Percentiles rank a stretch among this genome's conserved stretches.
Conservation (phyloP, 805 yeast genomes). For the Yarrowia porcina region DNA sequence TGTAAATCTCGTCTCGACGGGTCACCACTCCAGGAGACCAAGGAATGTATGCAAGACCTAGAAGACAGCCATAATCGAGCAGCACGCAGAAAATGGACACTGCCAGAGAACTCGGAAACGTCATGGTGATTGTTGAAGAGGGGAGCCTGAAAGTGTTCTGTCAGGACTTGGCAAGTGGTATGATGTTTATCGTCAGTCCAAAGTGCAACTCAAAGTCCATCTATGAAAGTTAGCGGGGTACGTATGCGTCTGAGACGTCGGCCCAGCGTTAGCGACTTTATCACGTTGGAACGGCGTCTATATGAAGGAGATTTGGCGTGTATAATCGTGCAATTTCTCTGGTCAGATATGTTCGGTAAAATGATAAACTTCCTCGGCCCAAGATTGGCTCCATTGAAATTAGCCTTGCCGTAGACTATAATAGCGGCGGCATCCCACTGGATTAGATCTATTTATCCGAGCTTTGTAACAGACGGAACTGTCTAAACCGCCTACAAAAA, state of each 20-base stretch:
- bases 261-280: background rate
- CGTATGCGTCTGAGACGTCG: background rate
- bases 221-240: conserved; percentile 21
- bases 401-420: background rate
- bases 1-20: conserved; percentile 20
- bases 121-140: no score
- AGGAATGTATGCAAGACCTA: conserved; percentile 19
- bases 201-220: background rate
- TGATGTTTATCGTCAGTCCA: background rate
- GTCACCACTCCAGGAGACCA: conserved; percentile 19
- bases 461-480: background rate
- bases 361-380: background rate
- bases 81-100: conserved; percentile 16
- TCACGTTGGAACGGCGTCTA: background rate
- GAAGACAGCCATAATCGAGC: conserved; percentile 10
- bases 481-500: no score
- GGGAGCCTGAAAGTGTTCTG: no score
- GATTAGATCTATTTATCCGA: background rate
- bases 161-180: no score
- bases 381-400: background rate
- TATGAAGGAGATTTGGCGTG: background rate
- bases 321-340: background rate
- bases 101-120: background rate
- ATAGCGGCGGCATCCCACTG: no score
- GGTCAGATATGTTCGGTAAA: no score